Base-by-base conservation (phyloP, 129 eudicot species). In the Flaveria bidentis region DNA sequence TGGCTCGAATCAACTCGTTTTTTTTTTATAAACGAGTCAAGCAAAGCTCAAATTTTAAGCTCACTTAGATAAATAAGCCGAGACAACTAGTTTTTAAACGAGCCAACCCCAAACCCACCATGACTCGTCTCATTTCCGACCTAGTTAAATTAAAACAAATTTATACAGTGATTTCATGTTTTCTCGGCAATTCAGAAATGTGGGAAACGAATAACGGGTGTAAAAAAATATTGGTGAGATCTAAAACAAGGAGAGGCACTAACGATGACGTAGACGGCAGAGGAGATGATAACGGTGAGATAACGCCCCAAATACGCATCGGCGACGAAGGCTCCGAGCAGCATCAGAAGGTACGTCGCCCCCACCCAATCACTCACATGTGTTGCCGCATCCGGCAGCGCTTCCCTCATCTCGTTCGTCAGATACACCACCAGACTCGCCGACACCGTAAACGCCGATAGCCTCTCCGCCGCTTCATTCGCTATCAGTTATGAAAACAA, bases 311-410 rank as follows among this genome's bases (percentile, higher is more conserved):
- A 80, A 76, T 88, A 93, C 71, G 98, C 97, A 73, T 93, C 98
- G 41, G 97, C 98, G n/a, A 93, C 33, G 26, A 93, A 93, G 26
- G 98, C 98, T 17, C 98, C 98, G 5, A 93, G 75, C 3, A 93
- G 64, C 49, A 93, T 89, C 0, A 92, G 84, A 41, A 89, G 82
- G 72, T 80, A 92, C 13, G 97, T 91, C 4, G 92, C 96, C 74
- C 97, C 97, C n/a, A 92, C 86, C 97, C 97, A 92, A 80, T 92
- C 92, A 11, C 89, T 89, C 65, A 89, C 96, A 69, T 92, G 92
- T 9, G 96, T 89, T 8, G 92, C 96, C 1, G 97, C 97, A 61
- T 86, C 83, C 0, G 97, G 97, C 25, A 92, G n/a, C 44, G 96
- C 53, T 50, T 89, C 87, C 58, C 81, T 83, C 97, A 92, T 92